These are phyloP conservation scores for Verticillium albo-atrum DNA, from an alignment of 2,329 filamentous ascomycete species.

Conservation along the genomic window DNA sequence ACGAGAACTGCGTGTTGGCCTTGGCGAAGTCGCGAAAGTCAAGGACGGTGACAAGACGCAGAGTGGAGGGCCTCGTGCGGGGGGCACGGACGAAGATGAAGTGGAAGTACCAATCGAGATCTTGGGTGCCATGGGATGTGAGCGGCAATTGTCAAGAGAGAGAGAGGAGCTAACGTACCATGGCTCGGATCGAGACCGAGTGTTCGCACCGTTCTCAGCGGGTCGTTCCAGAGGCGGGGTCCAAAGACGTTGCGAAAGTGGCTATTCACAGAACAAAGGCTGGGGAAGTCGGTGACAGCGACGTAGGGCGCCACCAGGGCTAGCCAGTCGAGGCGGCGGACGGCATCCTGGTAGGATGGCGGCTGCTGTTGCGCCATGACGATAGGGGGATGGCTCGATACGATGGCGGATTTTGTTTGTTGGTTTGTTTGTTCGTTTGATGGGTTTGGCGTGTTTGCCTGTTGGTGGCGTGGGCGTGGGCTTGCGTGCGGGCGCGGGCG, in stretches of 20 bases:
- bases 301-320: conserved; percentile 41
- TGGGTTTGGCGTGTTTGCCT: too few species aligned
- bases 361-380: conserved; percentile 24
- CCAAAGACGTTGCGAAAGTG: conserved; percentile 45
- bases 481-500: too few species aligned
- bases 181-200: conserved; percentile 38
- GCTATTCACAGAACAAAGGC: conserved; percentile 43
- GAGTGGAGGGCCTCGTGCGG: conserved; percentile 29
- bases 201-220: conserved; percentile 32
- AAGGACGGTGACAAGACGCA: conserved; percentile 38
- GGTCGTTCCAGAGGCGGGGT: conserved; percentile 48
- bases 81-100: conserved; percentile 39
- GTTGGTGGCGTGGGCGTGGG: too few species aligned
- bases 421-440: neutral
- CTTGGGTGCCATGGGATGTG: conserved; percentile 22
- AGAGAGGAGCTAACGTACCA: conserved; percentile 29
- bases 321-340: conserved; percentile 42
- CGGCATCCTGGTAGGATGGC: conserved; percentile 53
- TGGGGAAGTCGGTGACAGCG: conserved; percentile 32
- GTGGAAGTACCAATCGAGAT: conserved; percentile 42
- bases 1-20: conserved; percentile 34
- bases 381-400: neutral
- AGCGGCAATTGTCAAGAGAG: neutral
- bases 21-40: conserved; percentile 42
- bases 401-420: neutral